Evolutionary conservation across 352 stramenopile species (phyloP).

Genomic region (Globisporangium uncinulatum): DNA sequence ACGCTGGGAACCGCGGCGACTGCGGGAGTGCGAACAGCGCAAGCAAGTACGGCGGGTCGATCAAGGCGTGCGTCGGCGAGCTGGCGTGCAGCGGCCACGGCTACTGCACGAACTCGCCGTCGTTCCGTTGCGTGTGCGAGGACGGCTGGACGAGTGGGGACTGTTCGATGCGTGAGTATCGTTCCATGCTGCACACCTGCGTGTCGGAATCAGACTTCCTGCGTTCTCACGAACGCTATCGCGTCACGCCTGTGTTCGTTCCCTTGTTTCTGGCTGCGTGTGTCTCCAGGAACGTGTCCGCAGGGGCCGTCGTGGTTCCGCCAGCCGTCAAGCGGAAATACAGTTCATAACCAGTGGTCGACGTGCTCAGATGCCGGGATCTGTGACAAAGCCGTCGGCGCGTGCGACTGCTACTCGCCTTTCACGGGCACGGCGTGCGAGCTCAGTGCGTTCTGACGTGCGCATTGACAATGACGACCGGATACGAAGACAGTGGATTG

Average conservation of each 20-base stretch:
- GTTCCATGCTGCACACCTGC: neutral
- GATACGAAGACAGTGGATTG: neutral
- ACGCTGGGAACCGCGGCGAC: slow-evolving; percentile 82
- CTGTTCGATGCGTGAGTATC: slow-evolving; percentile 45
- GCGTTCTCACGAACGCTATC: too few relatives aligned
- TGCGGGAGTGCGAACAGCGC: slow-evolving; percentile 86
- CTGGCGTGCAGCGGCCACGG: slow-evolving; percentile 71
- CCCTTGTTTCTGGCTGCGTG: neutral
- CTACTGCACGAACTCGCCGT: slow-evolving; percentile 49
- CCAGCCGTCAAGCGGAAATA: slow-evolving; percentile 31
- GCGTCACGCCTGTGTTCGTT: too few relatives aligned
- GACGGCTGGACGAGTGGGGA: slow-evolving; percentile 57
- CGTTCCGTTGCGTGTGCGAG: slow-evolving; percentile 55
- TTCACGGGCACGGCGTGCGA: slow-evolving; percentile 62
- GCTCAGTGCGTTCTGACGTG: slow-evolving; percentile 22
- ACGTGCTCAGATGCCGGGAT: slow-evolving; percentile 57
- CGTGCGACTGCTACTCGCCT: slow-evolving; percentile 55
- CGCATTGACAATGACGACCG: neutral
- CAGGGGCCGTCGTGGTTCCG: slow-evolving; percentile 60
- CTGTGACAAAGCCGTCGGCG: slow-evolving; percentile 44
- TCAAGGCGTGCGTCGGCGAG: slow-evolving; percentile 55
- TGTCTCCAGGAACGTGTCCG: slow-evolving; percentile 45
- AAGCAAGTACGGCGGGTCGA: slow-evolving; percentile 63
- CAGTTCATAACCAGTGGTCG: slow-evolving; percentile 41
- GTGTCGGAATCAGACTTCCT: neutral